Percentiles rank a stretch among this genome's conserved stretches.
These are phyloP conservation scores for Tubosaeta sp. DNA, from an alignment of 768 basidiomycete species.

Conservation along the genomic window DNA sequence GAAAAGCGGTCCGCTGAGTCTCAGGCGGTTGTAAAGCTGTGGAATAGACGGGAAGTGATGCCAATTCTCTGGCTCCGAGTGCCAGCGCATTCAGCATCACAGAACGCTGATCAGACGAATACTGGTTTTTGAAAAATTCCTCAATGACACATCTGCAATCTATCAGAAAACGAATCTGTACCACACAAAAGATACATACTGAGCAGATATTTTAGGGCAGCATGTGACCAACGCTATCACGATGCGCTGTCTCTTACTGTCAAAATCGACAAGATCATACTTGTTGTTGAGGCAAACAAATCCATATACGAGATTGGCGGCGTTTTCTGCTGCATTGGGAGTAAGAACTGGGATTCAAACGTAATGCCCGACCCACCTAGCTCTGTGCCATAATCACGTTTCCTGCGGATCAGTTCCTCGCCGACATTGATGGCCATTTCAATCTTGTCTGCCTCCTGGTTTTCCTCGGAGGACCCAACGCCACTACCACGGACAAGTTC, in stretches of 20 bases:
- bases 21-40: constrained; percentile 30
- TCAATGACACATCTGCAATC: constrained; percentile 69
- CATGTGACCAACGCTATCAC: constrained; percentile 78
- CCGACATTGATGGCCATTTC: constrained; percentile 79
- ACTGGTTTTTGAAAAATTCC: constrained; percentile 92
- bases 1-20: constrained; percentile 50
- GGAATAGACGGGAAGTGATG: constrained; percentile 38
- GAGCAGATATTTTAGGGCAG: constrained; percentile 71
- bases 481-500: constrained; percentile 66
- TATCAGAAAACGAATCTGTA: constrained; percentile 1
- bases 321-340: constrained; percentile 73
- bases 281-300: constrained; percentile 76
- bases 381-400: constrained; percentile 82
- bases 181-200: constrained; percentile 46
- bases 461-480: constrained; percentile 47
- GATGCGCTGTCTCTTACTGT: constrained; percentile 68
- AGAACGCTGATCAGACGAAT: constrained; percentile 82
- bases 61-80: constrained; percentile 81
- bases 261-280: constrained; percentile 79
- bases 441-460: constrained; percentile 67
- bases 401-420: constrained; percentile 80
- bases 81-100: constrained; percentile 84
- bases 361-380: constrained; percentile 48
- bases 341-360: constrained; percentile 5
- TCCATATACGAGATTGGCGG: constrained; percentile 72